Conservation (phyloP, 192 early-diverging fungal genomes). For the Phycomyces nitens region DNA sequence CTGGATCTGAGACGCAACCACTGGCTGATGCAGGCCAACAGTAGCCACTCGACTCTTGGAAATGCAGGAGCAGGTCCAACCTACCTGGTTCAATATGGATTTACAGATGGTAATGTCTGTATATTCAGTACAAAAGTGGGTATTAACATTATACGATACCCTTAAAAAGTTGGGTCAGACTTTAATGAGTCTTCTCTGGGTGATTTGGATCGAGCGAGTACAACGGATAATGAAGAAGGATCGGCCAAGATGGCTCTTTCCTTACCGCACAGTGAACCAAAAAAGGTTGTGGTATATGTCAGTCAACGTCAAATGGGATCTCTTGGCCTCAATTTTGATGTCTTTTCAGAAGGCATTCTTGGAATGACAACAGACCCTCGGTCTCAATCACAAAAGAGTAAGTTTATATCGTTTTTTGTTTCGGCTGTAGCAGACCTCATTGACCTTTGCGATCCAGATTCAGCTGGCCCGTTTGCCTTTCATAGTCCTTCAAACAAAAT, state of each 20-base stretch:
- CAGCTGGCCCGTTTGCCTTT: neutral
- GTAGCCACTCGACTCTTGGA: neutral
- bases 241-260: conserved; percentile 12
- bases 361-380: neutral
- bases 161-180: conserved; percentile 31
- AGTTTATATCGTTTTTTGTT: no score
- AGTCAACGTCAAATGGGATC: conserved; percentile 8
- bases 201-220: conserved; percentile 25
- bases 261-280: conserved; percentile 24
- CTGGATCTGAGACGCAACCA: conserved; percentile 29
- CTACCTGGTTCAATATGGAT: conserved; percentile 35
- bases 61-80: conserved; percentile 14
- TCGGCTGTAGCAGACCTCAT: neutral
- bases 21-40: conserved; percentile 34
- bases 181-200: conserved; percentile 31
- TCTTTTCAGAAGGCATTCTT: conserved; percentile 13
- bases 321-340: conserved; percentile 1
- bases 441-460: no score
- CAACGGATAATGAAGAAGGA: neutral
- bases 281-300: conserved; percentile 8
- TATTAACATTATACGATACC: no score
- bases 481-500: neutral
- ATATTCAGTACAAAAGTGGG: no score
- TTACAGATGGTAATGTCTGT: conserved; percentile 28
- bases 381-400: no score